Conservation (phyloP, 192 early-diverging fungal genomes). For the Coemansia sp. region DNA sequence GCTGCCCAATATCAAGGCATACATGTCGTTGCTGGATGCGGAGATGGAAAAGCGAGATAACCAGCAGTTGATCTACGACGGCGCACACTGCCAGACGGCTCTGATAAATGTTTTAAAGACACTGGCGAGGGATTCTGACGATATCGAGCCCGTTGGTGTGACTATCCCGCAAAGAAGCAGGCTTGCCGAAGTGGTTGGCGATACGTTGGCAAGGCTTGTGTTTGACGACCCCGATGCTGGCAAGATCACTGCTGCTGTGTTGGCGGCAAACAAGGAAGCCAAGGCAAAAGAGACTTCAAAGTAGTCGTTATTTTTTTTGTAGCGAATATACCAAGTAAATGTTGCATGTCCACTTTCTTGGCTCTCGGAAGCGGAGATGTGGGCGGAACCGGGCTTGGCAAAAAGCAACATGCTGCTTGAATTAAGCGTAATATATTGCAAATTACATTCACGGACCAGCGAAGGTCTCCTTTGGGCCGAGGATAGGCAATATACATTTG, state of each 20-base stretch:
- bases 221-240: slow-evolving; percentile 37
- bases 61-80: slow-evolving; percentile 42
- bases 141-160: slow-evolving; percentile 12
- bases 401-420: background rate
- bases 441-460: background rate
- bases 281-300: background rate
- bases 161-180: slow-evolving; percentile 25
- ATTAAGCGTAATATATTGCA: background rate
- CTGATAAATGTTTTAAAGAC: slow-evolving; percentile 33
- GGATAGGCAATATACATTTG: background rate
- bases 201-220: slow-evolving; percentile 39
- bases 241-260: slow-evolving; percentile 34
- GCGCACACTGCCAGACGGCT: slow-evolving; percentile 32
- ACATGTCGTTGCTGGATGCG: slow-evolving; percentile 53
- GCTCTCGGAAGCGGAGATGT: background rate
- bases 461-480: background rate
- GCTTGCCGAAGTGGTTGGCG: slow-evolving; percentile 42
- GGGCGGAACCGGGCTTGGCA: background rate
- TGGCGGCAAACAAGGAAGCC: slow-evolving; percentile 18
- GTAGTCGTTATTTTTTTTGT: background rate
- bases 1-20: slow-evolving; percentile 77
- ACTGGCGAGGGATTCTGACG: slow-evolving; percentile 17
- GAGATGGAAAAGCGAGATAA: slow-evolving; percentile 49
- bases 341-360: background rate
- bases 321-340: background rate